Conservation (phyloP, 208 protist genomes). For the Borovskyia barvae region DNA sequence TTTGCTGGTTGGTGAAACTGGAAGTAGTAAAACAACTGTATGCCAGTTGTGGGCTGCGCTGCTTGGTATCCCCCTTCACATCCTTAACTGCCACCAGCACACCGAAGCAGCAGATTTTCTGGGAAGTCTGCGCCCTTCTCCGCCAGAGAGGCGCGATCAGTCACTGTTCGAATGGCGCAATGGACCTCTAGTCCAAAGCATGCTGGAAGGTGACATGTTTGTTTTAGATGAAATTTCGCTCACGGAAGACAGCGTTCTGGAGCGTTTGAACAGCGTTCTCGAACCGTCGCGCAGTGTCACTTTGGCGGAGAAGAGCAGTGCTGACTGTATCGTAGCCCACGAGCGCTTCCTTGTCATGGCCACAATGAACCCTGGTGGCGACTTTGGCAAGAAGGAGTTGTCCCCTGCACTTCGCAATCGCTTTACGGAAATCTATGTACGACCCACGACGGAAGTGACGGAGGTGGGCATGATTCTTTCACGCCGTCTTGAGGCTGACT, state of each 20-base stretch:
- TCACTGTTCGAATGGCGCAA: conserved; percentile 98
- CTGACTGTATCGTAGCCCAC: conserved; percentile 79
- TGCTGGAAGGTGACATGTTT: conserved; percentile 98
- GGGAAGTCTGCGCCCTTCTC: conserved; percentile 89
- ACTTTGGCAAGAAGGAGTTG: conserved; percentile 99
- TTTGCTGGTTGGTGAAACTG: conserved; percentile 98
- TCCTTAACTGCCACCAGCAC: conserved; percentile 99
- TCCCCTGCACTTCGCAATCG: conserved; percentile 99
- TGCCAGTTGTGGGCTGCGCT: conserved; percentile 95
- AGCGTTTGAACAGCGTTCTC: conserved; percentile 99
- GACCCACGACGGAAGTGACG: conserved; percentile 77
- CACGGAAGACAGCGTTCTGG: conserved; percentile 99
- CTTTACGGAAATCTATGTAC: conserved; percentile 99
- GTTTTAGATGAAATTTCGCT: conserved; percentile 99
- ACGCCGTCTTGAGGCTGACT: conserved; percentile 50
- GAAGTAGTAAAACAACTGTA: conserved; percentile 98
- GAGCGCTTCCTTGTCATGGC: conserved; percentile 97
- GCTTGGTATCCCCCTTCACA: conserved; percentile 86
- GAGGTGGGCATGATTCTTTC: conserved; percentile 95
- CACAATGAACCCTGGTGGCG: conserved; percentile 99
- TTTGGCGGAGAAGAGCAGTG: conserved; percentile 97
- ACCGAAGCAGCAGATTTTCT: conserved; percentile 99
- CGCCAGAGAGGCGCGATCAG: conserved; percentile 69
- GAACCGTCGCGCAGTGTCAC: conserved; percentile 96
- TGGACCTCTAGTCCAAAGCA: conserved; percentile 98